A percentile compares a stretch with the other conserved stretches of the same genome.
Evolutionary conservation across 768 basidiomycete genomes (phyloP).

Genomic region (Podaxis sp.): DNA sequence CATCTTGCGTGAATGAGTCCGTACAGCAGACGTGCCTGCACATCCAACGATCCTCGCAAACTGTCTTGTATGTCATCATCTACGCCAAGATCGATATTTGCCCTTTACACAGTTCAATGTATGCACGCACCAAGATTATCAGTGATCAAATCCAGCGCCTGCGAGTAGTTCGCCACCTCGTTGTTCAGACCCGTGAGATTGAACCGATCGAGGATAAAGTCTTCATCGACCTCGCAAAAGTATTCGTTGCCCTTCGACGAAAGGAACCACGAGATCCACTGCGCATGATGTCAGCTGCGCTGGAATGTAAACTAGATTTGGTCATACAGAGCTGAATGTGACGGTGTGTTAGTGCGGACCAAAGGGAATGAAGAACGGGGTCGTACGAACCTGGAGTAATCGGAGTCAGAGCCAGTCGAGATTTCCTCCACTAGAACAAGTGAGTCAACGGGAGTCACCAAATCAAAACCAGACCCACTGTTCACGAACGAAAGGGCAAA

Average conservation of each 20-base stretch:
- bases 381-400: slow-evolving; percentile 82
- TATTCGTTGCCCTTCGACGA: slow-evolving; percentile 99
- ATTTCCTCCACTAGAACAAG: slow-evolving; percentile 65
- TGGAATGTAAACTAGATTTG: neutral
- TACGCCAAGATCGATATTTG: slow-evolving; percentile 23
- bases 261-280: slow-evolving; percentile 99
- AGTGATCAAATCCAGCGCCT: slow-evolving; percentile 94
- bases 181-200: slow-evolving; percentile 97
- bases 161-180: slow-evolving; percentile 91
- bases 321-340: slow-evolving; percentile 11
- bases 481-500: too few relatives aligned
- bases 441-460: too few relatives aligned
- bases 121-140: slow-evolving; percentile 79
- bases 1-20: slow-evolving; percentile 46
- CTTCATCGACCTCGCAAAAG: slow-evolving; percentile 99
- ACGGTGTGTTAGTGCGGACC: slow-evolving; percentile 13
- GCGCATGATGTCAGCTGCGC: neutral
- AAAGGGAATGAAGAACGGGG: slow-evolving; percentile 11
- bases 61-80: slow-evolving; percentile 97
- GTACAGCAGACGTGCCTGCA: slow-evolving; percentile 90
- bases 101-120: neutral
- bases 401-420: slow-evolving; percentile 93
- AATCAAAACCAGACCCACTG: too few relatives aligned
- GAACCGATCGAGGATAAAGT: slow-evolving; percentile 98
- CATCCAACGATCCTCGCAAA: slow-evolving; percentile 85